Base-by-base conservation (phyloP, 495 filamentous ascomycete genomes). In the Aspergillus carlsbadensis region DNA sequence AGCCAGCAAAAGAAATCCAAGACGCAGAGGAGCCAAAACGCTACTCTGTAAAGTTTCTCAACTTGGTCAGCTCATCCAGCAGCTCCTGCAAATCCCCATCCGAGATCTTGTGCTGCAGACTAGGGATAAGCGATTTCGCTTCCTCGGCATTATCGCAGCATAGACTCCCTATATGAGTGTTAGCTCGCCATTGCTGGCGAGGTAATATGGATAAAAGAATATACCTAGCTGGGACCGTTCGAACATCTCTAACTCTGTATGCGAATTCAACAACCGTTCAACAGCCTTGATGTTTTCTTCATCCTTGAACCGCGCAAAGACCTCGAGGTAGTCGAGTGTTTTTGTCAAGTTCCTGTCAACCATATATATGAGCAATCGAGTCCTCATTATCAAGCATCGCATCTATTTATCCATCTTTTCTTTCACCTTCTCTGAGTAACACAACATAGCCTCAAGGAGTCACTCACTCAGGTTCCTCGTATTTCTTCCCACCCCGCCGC, bases 91-190 rank as follows among this genome's bases (percentile, higher is more conserved):
- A 66, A 60, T 96, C 90, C 10, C 85, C 85, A 70, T 98, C 95
- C 15, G 77, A 74, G 61, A 96, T 93, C 74, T 98, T 98, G 65
- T 89, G 82, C 58, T 84, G 80, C 20, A 98, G 77, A 61, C 90
- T 96, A 0, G 94, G 94, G 53, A 98, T 96, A 42, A 98, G 79
- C 8, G 90, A 96, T 78, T 96, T 96, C 61, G 94, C 95, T 77
- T 98, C 94, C 62, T 98, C 95, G 39, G 88, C 86, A 20, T 82
- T 87, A 61, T 96, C 92, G 65, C 91, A 96, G 72, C 91, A 96
- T 20, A 98, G 79, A 53, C 90, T 91, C 6, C 90, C 93, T 95
- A 29, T 24, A 47, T 49, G 35, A 18, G 45, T 11, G 17, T 34
- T 50, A 31, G n/a, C 11, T 13, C 29, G 43, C 21, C 8, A 52